These are phyloP conservation scores for Daphne laureola DNA, from an alignment of 441 rosid species.

Conservation along the genomic window DNA sequence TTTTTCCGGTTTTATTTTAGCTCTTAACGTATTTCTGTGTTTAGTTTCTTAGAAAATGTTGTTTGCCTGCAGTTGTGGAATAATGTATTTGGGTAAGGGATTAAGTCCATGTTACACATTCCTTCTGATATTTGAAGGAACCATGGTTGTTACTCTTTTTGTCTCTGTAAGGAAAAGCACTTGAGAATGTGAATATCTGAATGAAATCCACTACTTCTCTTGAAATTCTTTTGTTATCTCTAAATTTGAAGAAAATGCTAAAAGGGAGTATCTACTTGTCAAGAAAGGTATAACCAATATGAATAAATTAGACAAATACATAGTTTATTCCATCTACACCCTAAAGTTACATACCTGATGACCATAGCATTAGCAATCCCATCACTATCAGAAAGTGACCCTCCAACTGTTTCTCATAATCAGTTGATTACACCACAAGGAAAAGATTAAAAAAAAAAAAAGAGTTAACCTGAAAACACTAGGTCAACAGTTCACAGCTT, in stretches of 20 bases:
- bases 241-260: neutral
- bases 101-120: no score
- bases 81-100: no score
- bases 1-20: no score
- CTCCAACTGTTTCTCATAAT: conserved; percentile 10
- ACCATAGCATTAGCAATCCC: conserved; percentile 15
- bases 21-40: no score
- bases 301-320: conserved; percentile 12
- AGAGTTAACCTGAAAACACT: conserved; percentile 12
- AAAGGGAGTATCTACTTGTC: conserved; percentile 2
- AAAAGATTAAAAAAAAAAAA: conserved; percentile 1
- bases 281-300: neutral
- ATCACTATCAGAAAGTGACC: conserved; percentile 13
- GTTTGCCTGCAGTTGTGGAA: no score
- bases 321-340: conserved; percentile 24
- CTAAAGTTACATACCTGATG: conserved; percentile 20
- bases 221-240: no score
- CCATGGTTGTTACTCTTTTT: no score
- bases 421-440: conserved; percentile 13
- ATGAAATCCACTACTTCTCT: no score
- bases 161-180: no score
- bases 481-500: neutral
- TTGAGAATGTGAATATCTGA: no score
- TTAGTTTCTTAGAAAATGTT: no score
- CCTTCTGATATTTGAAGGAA: no score